Conservation (phyloP, 192 early-diverging fungal species). For the Coemansia sp. region DNA sequence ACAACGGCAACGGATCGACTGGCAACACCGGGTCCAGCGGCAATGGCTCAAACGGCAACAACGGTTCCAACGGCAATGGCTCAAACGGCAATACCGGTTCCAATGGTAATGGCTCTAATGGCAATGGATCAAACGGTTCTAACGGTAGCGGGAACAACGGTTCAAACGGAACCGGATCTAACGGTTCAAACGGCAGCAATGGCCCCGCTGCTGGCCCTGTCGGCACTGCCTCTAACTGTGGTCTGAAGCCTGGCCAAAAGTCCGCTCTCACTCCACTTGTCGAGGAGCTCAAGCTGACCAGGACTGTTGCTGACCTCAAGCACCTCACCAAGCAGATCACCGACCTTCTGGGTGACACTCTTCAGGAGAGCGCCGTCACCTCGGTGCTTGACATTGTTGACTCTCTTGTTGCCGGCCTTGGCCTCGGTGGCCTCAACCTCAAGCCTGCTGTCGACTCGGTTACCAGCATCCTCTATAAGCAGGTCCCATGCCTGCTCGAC, state of each 20-base stretch:
- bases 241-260: slow-evolving; percentile 32
- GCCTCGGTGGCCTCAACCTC: slow-evolving; percentile 49
- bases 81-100: background rate
- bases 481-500: slow-evolving; percentile 49
- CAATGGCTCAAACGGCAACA: background rate
- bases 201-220: slow-evolving; percentile 19
- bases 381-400: slow-evolving; percentile 50
- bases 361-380: slow-evolving; percentile 34
- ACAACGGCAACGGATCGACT: slow-evolving; percentile 10
- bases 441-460: slow-evolving; percentile 45
- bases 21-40: slow-evolving; percentile 3
- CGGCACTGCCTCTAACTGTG: slow-evolving; percentile 35
- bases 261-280: slow-evolving; percentile 46
- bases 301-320: slow-evolving; percentile 49
- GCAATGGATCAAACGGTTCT: slow-evolving; percentile 7
- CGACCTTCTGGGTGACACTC: slow-evolving; percentile 42
- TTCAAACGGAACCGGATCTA: slow-evolving; percentile 1
- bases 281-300: slow-evolving; percentile 43
- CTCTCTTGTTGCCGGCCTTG: slow-evolving; percentile 36
- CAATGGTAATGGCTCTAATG: slow-evolving; percentile 1
- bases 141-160: slow-evolving; percentile 2
- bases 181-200: slow-evolving; percentile 7
- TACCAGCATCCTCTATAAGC: slow-evolving; percentile 49
- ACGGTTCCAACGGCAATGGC: slow-evolving; percentile 1
- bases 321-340: slow-evolving; percentile 50